A percentile compares a stretch with the other conserved stretches of the same genome.
These are phyloP conservation scores for Candida nemodendra DNA, from an alignment of 805 yeast genomes.

Conservation along the genomic window DNA sequence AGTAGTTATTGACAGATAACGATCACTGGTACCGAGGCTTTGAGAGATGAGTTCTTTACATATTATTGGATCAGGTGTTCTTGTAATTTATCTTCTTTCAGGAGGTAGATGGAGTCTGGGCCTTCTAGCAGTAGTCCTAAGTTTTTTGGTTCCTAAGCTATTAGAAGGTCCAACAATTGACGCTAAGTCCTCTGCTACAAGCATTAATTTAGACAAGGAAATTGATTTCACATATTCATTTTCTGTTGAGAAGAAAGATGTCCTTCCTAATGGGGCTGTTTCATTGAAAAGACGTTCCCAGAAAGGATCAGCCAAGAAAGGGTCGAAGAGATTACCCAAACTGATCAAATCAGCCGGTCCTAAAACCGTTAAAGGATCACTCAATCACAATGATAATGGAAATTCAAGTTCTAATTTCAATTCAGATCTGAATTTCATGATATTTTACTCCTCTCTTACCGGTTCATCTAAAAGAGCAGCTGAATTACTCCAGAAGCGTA, in stretches of 20 bases:
- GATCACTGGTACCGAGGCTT: no score
- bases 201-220: background rate
- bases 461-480: slow-evolving; percentile 81
- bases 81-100: slow-evolving; percentile 31
- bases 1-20: no score
- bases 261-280: slow-evolving; percentile 1
- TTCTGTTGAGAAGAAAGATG: background rate
- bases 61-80: slow-evolving; percentile 8
- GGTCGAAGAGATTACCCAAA: slow-evolving; percentile 43
- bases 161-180: slow-evolving; percentile 1
- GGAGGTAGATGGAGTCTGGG: slow-evolving; percentile 45
- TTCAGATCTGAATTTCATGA: slow-evolving; percentile 54
- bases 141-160: slow-evolving; percentile 7
- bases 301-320: slow-evolving; percentile 20
- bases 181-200: background rate
- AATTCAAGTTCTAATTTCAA: slow-evolving; percentile 23
- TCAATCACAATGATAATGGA: slow-evolving; percentile 28
- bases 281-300: background rate
- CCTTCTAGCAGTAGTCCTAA: slow-evolving; percentile 22
- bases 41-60: slow-evolving; percentile 1
- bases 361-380: slow-evolving; percentile 27
- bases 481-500: slow-evolving; percentile 40
- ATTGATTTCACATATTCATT: background rate
- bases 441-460: slow-evolving; percentile 83
- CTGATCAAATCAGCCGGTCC: slow-evolving; percentile 17